Evolutionary conservation across 768 basidiomycete genomes (phyloP), one percentile per base, ranked within the genome.

Genomic region (Leccinum uliginosum): DNA sequence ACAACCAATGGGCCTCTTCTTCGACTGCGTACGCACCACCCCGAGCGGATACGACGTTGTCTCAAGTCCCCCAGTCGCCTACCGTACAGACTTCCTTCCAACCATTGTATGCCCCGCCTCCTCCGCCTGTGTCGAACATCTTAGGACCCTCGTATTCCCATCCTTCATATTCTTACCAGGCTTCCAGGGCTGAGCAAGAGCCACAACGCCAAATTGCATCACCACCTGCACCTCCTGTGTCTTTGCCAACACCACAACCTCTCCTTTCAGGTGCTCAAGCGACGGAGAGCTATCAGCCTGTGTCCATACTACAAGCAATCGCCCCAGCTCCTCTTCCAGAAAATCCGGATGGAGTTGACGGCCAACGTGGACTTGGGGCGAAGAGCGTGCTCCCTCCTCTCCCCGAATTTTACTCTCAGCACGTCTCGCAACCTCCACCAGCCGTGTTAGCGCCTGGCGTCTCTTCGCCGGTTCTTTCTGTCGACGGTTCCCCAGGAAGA

Each of bases 1-100:
- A 64, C 74, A 76, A 50, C 66, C 72, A 57, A 59, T 59, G 67
- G 64, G 35, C 66, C 56, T 54, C 68, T 59, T 58, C 64, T 61
- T 54, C 69, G 6, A 38, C 62, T 24, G 51, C 57, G 27, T 55
- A 60, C 29, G 62, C 56, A 27, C 67, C 68, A 44, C 59, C 62
- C 29, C 51, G 59, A 30, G 67, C 62, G 6, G 67, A 61, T 29
- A 48, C 51, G 11, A 17, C 54, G 17, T 30, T 67, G 1, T 51
- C 66, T 21, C 69, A 76, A 47, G 65, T 58, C 8, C 59, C 61
- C 32, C 68, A 73, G 45, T 60, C 65, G 3, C 65, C 70, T 6
- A 62, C 60, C 17, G 58, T 66, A 27, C 71, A 68, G 51, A 63
- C 69, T 24, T 63, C 63, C 10, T 66, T 63, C 40, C 68, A 74